A percentile compares a stretch with the other conserved stretches of the same genome.
These are phyloP conservation scores for Scopulariopsis brevicaulis DNA, from an alignment of 2,329 filamentous ascomycete genomes.

Conservation along the genomic window DNA sequence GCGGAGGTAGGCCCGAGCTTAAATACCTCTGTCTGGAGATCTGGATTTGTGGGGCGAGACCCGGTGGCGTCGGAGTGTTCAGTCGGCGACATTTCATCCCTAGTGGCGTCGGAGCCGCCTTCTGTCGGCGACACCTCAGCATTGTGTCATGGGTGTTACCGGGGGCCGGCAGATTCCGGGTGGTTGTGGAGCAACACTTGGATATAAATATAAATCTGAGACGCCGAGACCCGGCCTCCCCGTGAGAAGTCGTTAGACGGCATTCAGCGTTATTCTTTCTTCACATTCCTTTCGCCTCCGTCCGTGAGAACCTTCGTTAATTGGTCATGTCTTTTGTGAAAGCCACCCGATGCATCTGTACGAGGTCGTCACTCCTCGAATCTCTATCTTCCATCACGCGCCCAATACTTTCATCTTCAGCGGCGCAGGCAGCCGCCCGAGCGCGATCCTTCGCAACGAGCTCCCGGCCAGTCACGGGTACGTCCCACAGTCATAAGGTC, in stretches of 20 bases:
- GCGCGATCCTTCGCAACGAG: not conserved
- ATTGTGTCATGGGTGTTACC: too few relatives aligned
- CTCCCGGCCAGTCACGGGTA: not conserved
- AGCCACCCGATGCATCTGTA: not conserved
- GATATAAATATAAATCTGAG: not conserved
- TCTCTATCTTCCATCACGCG: not conserved
- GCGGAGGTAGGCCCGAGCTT: too few relatives aligned
- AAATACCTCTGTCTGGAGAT: too few relatives aligned
- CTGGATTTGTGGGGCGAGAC: too few relatives aligned
- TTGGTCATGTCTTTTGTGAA: not conserved
- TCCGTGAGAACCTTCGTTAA: not conserved
- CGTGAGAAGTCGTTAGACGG: not conserved
- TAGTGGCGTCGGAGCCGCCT: too few relatives aligned
- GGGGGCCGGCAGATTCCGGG: too few relatives aligned
- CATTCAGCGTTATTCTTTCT: not conserved
- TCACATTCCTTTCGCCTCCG: not conserved
- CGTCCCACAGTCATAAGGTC: constrained; percentile 38
- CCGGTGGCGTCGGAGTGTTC: too few relatives aligned
- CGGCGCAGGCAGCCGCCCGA: not conserved
- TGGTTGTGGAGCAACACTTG: too few relatives aligned
- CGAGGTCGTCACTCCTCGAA: not conserved
- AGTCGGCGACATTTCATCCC: too few relatives aligned
- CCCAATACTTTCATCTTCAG: not conserved
- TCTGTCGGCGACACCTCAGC: too few relatives aligned
- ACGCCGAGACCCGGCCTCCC: not conserved